Percentiles rank a stretch among this genome's conserved stretches.
phyloP scores from a whole-genome alignment of 192 early-diverging fungal genomes.

The Thamnidium elegans region DNA sequence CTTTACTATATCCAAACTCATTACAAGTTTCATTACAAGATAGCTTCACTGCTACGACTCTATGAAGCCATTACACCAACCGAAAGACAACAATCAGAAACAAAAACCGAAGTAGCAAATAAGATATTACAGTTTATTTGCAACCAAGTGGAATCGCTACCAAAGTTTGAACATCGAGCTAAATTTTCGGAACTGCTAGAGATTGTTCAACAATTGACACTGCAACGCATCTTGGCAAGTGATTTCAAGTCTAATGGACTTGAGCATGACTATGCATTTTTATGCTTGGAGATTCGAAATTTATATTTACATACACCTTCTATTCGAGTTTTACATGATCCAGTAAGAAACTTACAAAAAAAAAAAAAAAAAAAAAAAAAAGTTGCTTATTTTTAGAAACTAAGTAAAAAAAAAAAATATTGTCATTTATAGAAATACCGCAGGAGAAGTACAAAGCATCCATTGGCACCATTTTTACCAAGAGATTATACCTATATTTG shows the following conservation, averaged over 20 bases:
- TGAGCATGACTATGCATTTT: slow-evolving; percentile 29
- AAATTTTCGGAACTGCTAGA: slow-evolving; percentile 30
- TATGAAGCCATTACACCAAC: slow-evolving; percentile 83
- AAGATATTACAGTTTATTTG: slow-evolving; percentile 22
- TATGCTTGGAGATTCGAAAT: slow-evolving; percentile 30
- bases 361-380: too few relatives aligned
- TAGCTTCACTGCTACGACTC: slow-evolving; percentile 58
- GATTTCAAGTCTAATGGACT: slow-evolving; percentile 2
- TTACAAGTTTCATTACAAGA: slow-evolving; percentile 21
- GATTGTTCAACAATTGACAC: slow-evolving; percentile 25
- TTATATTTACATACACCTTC: slow-evolving; percentile 32
- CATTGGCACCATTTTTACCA: slow-evolving; percentile 40
- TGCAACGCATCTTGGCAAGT: slow-evolving; percentile 15
- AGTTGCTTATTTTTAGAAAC: not conserved
- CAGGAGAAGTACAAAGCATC: slow-evolving; percentile 35
- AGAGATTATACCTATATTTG: slow-evolving; percentile 34
- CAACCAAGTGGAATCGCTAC: slow-evolving; percentile 9
- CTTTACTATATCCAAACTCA: slow-evolving; percentile 13
- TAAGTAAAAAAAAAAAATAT: too few relatives aligned
- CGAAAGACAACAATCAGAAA: slow-evolving; percentile 50
- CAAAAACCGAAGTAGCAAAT: not conserved
- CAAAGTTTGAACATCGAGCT: slow-evolving; percentile 22
- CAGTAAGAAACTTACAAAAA: too few relatives aligned
- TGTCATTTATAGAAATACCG: slow-evolving; percentile 34
- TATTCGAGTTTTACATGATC: slow-evolving; percentile 38